These are phyloP conservation scores for Ganoderma lingzhi DNA, from an alignment of 1,284 basidiomycete species.

Conservation along the genomic window DNA sequence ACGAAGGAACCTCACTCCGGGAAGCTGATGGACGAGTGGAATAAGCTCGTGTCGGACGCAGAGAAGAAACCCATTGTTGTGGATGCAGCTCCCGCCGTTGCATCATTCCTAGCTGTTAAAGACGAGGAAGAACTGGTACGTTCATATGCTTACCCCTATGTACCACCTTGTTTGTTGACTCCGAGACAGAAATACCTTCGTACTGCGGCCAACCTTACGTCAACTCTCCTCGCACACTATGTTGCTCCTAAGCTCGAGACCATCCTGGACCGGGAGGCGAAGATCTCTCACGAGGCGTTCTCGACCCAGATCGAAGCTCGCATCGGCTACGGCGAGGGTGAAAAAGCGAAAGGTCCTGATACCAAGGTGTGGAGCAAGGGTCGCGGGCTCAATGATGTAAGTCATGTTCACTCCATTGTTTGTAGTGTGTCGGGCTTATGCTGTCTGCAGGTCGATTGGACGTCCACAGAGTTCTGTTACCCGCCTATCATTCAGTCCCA, in stretches of 20 bases:
- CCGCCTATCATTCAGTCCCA: constrained; percentile 96
- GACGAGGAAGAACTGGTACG: constrained; percentile 91
- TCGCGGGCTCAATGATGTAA: constrained; percentile 74
- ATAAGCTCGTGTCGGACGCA: constrained; percentile 62
- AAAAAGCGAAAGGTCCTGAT: constrained; percentile 79
- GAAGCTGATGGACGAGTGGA: constrained; percentile 86
- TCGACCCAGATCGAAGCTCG: constrained; percentile 87
- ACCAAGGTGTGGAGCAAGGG: constrained; percentile 91
- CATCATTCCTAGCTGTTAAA: constrained; percentile 86
- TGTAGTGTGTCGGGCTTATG: background rate
- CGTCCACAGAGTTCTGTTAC: constrained; percentile 92
- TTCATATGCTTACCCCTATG: constrained; percentile 18
- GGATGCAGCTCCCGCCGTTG: constrained; percentile 83
- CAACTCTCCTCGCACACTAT: constrained; percentile 87
- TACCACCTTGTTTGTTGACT: background rate
- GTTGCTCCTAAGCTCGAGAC: constrained; percentile 90
- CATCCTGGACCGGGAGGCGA: constrained; percentile 91
- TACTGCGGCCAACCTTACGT: constrained; percentile 82
- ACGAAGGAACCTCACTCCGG: constrained; percentile 83
- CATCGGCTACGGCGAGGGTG: constrained; percentile 85
- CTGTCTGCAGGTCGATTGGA: constrained; percentile 79
- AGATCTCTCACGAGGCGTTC: constrained; percentile 89
- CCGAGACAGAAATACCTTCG: constrained; percentile 74
- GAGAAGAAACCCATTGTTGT: constrained; percentile 72
- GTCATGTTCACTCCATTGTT: constrained; percentile 39